phyloP scores from a whole-genome alignment of 2,329 filamentous ascomycete species.

The Trichophyton equinum region DNA sequence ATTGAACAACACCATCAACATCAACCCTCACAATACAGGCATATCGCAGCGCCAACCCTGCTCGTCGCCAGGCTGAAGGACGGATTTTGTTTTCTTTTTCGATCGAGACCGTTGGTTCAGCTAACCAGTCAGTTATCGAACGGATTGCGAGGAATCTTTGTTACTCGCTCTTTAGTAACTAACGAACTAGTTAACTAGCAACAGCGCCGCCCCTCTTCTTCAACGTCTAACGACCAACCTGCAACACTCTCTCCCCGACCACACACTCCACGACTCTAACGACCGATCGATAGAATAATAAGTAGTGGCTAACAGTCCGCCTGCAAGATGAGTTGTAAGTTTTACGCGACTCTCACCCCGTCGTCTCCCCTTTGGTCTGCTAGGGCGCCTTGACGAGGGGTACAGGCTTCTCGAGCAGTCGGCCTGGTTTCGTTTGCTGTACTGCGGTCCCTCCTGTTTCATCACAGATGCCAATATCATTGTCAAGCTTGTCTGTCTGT shows the following conservation, averaged over 20 bases:
- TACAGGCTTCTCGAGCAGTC: not conserved
- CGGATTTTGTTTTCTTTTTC: not conserved
- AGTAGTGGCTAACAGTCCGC: not conserved
- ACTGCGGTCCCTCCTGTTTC: not conserved
- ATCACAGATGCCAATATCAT: not conserved
- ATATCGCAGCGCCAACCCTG: not conserved
- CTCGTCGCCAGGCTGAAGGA: not conserved
- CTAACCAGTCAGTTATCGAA: not conserved
- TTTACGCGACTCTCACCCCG: not conserved
- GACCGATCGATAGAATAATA: not conserved
- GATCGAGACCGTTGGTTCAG: not conserved
- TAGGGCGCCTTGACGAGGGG: not conserved
- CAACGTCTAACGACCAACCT: not conserved
- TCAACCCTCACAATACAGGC: not conserved
- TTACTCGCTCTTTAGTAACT: not conserved
- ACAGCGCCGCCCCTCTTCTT: not conserved
- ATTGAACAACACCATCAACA: not conserved
- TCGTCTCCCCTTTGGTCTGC: not conserved
- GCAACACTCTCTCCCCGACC: not conserved
- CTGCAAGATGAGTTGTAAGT: conserved; percentile 7
- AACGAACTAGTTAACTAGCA: not conserved
- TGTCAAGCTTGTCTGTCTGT: not conserved
- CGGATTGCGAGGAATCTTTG: too few relatives aligned
- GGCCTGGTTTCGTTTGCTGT: not conserved
- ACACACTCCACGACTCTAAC: not conserved